Evolutionary conservation across 2,329 filamentous ascomycete species (phyloP), one percentile per base, ranked within the genome.

Genomic region (Diaporthe helianthi): DNA sequence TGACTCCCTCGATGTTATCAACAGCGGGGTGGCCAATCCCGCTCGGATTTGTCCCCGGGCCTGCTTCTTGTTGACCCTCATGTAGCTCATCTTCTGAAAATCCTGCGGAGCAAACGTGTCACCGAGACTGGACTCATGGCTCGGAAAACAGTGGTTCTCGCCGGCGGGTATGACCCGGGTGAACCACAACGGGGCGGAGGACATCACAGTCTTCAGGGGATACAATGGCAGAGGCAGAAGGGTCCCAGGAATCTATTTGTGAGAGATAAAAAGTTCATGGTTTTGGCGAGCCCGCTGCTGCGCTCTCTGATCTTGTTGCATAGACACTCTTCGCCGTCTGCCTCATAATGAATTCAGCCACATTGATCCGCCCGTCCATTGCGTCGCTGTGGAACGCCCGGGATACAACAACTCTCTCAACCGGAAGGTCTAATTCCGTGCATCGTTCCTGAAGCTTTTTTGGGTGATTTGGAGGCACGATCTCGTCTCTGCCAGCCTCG

Each of bases 371-470:
- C 81, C 82, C 31, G 53, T 83, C 80, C 76, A 86, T 84, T 60
- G 83, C 82, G 73, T 89, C 86, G 69, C 86, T 89, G 76, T 90
- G 87, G 73, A 86, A 85, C 46, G 87, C 87, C 52, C 81, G 79
- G 8, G 76, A 76, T 41, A 88, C 80, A 33, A 79, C 79, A 64
- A 78, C 79, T 72, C 79, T 83, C 72, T 82, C 79, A 22, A 84
- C 83, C 15, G 77, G 76, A 22, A 90, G 69, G 0, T 81, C 81
- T 26, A 88, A 76, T 24, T 85, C 80, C 68, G 77, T 70, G 73
- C 86, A 89, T 66, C 82, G 80, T 69, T 80, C 77, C 65, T 83
- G 78, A 8, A 89, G 78, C 60, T 78, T 75, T 41, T 81, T 76
- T 15, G 81, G 83, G 67, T 89, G 86, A 53, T 83, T 79, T 29